A percentile compares a stretch with the other conserved stretches of the same genome.
Conservation (phyloP, 2,329 filamentous ascomycete genomes). For the Dactylellina haptotyla region DNA sequence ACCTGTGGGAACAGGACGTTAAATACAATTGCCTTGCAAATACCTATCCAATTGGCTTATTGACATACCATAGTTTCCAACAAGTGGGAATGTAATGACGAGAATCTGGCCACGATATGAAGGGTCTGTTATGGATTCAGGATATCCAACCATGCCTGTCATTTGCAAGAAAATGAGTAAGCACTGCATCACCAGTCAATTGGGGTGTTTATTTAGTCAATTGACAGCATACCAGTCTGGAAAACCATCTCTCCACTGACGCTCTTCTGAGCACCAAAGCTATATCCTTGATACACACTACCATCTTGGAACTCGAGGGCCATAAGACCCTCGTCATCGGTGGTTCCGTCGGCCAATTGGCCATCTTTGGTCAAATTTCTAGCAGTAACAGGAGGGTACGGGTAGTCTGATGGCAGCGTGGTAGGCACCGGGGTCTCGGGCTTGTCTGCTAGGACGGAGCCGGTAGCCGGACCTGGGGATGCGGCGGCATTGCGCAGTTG, state of each 20-base stretch:
- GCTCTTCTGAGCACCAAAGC: conserved; percentile 95
- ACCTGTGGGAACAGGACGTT: conserved; percentile 53
- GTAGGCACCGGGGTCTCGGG: conserved; percentile 23
- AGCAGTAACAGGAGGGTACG: conserved; percentile 68
- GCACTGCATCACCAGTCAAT: neutral
- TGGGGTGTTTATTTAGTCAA: neutral
- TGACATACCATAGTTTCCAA: conserved; percentile 85
- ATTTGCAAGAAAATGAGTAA: conserved; percentile 21
- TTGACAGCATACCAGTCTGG: conserved; percentile 84
- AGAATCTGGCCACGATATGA: conserved; percentile 93
- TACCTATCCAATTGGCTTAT: neutral
- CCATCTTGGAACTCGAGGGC: conserved; percentile 94
- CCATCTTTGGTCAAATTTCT: conserved; percentile 63
- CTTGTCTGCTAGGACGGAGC: conserved; percentile 49
- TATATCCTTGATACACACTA: conserved; percentile 89
- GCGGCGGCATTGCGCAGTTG: conserved; percentile 51
- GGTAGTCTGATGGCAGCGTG: conserved; percentile 25
- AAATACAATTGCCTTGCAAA: conserved; percentile 5
- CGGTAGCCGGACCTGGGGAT: conserved; percentile 43
- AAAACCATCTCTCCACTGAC: conserved; percentile 97
- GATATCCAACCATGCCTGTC: conserved; percentile 78
- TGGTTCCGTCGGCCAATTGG: conserved; percentile 59
- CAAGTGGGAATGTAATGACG: conserved; percentile 92
- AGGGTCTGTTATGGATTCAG: conserved; percentile 88
- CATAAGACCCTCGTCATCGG: conserved; percentile 72